Base-by-base conservation (phyloP, 495 filamentous ascomycete species). In the Hypomontagnella monticulosa region DNA sequence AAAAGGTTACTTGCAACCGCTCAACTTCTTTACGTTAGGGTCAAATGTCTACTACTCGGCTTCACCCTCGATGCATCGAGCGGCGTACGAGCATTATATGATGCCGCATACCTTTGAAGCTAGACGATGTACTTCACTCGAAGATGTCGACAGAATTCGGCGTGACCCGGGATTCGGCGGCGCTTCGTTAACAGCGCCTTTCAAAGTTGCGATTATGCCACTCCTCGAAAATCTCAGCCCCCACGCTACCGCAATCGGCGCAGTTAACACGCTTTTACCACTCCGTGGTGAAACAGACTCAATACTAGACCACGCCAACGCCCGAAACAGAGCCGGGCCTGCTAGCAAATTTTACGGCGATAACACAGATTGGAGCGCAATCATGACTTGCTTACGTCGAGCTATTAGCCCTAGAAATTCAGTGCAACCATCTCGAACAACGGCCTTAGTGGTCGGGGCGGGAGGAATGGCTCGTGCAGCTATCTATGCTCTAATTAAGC, bases 351-450 rank as follows among this genome's bases (percentile, higher is more conserved):
- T 92, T 64, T 93, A 91, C 62, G 91, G 91, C 5, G 90, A 93
- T 54, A 95, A 95, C 71, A 95, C 90, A 0, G 91, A 93, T 75
- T 95, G 91, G 89, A 89, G 89, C 20, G 87, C 90, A 11, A 90
- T 93, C 15, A 50, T 77, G 9, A 80, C 80, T 7, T 92, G 89
- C 63, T 82, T 93, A 20, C 85, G 84, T 3, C 85, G 90, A 23
- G 90, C 91, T 53, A 86, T 93, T 49, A 93, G 91, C 10, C 91
- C 91, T 9, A 84, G 89, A 10, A 93, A 95, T 70, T 88, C 87
- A 3, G 88, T 93, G 4, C 88, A 88, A 57, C 85, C 86, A 0
- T 79, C 77, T 15, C 83, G 79, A 56, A 91, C 89, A 1, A 89
- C 87, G 0, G 90, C 83, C 0, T 74, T 95, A 3, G 87, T 95